These are phyloP conservation scores for Fusarium graminum DNA, from an alignment of 2,329 filamentous ascomycete genomes.

Conservation along the genomic window DNA sequence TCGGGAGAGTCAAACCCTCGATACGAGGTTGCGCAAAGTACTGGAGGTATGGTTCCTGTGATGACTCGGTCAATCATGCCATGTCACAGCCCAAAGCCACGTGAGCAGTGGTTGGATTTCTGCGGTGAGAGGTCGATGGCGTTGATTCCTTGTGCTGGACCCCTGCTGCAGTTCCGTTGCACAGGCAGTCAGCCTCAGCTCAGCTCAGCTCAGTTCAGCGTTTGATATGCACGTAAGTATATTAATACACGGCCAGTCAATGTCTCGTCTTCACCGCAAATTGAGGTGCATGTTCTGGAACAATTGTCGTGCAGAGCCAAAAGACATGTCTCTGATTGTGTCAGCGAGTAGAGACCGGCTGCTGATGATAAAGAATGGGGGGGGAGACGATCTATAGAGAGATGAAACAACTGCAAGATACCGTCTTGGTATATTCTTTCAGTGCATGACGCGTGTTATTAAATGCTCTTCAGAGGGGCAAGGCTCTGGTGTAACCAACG, in stretches of 20 bases:
- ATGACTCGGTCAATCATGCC: conserved; percentile 30
- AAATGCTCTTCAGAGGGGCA: conserved; percentile 20
- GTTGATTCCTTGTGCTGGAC: conserved; percentile 34
- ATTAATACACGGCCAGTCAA: neutral
- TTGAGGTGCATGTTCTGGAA: conserved; percentile 26
- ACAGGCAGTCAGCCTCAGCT: conserved; percentile 32
- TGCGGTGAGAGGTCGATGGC: conserved; percentile 46
- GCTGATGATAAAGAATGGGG: conserved; percentile 1
- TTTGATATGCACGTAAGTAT: conserved; percentile 10
- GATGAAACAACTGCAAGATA: conserved; percentile 33
- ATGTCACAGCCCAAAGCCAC: conserved; percentile 29
- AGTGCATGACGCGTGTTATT: conserved; percentile 26
- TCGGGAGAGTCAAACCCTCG: conserved; percentile 10
- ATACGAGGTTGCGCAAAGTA: conserved; percentile 39
- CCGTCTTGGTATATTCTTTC: conserved; percentile 21
- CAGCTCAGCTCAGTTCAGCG: conserved; percentile 19
- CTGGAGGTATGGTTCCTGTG: conserved; percentile 1
- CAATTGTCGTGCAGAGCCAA: conserved; percentile 25
- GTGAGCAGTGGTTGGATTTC: conserved; percentile 27
- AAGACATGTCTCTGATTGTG: conserved; percentile 31
- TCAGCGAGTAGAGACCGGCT: conserved; percentile 13
- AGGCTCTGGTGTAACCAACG: conserved; percentile 34
- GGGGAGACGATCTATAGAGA: neutral
- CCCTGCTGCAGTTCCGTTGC: conserved; percentile 31
- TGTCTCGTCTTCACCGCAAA: conserved; percentile 45